Evolutionary conservation across 2,329 filamentous ascomycete genomes (phyloP).

Genomic region (Exophiala lecanii-corni): DNA sequence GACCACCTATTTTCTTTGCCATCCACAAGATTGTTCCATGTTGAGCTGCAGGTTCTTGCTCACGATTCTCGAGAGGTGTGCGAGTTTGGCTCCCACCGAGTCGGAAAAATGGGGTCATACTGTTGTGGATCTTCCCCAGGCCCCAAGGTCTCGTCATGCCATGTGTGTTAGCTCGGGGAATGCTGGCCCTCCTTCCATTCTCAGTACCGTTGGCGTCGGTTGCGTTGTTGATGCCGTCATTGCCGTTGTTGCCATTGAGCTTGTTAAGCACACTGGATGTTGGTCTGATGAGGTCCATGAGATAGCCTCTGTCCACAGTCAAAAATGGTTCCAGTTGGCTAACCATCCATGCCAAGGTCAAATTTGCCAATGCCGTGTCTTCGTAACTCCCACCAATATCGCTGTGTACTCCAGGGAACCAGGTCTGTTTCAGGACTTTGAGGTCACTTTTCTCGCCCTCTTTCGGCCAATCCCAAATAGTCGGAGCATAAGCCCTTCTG

Average conservation of each 20-base stretch:
- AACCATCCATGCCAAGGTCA: conserved; percentile 50
- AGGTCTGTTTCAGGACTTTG: conserved; percentile 39
- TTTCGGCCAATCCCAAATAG: conserved; percentile 31
- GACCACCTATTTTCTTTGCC: conserved; percentile 6
- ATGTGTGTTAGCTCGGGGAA: conserved; percentile 11
- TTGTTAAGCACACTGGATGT: not conserved
- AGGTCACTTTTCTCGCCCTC: conserved; percentile 27
- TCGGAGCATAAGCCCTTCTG: conserved; percentile 30
- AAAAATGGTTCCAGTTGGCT: conserved; percentile 33
- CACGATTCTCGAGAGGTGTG: conserved; percentile 27
- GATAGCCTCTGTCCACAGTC: conserved; percentile 24
- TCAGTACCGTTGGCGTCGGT: conserved; percentile 10
- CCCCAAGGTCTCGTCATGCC: conserved; percentile 23
- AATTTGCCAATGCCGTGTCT: conserved; percentile 46
- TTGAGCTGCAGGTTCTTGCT: conserved; percentile 17
- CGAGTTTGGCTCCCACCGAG: conserved; percentile 23
- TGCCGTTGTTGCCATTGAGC: conserved; percentile 4
- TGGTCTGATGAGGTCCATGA: conserved; percentile 19
- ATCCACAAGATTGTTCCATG: conserved; percentile 22
- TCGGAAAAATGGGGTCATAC: conserved; percentile 23
- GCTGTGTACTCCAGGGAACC: conserved; percentile 46
- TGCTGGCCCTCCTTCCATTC: conserved; percentile 2
- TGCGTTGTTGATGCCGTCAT: conserved; percentile 6
- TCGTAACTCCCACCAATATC: conserved; percentile 46
- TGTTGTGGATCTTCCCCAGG: conserved; percentile 27